Base-by-base conservation (phyloP, 495 filamentous ascomycete genomes). In the Hypoxylon crocopeplum region DNA sequence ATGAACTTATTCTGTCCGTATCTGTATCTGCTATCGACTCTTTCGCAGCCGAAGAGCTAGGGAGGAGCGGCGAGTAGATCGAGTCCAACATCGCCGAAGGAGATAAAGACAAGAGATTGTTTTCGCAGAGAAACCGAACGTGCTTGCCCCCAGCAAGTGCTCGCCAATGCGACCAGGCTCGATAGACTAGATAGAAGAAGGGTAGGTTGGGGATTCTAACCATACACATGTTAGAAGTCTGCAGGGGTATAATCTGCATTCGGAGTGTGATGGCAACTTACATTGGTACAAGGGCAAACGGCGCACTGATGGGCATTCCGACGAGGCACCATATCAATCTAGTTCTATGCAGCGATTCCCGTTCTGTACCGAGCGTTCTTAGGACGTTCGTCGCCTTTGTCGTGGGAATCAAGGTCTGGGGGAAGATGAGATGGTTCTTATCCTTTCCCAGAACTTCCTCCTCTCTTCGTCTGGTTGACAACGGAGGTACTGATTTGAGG, bases 141-240 rank as follows among this genome's bases (percentile, higher is more conserved):
- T 98, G 91, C 67, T 86, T 88, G 22, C 92, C 93, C 21, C 94
- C 94, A 16, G 83, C 82, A 32, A 95, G 75, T 29, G 94, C 94
- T 77, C 80, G 73, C 80, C 81, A 86, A 57, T 86, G 83, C 25
- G 82, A 87, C 78, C 82, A 87, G 25, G 84, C 84, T 46, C 94
- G 81, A 73, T 95, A 99, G 1, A 80, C 82, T 13, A 97, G 78
- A 69, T 98, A 99, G 78, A 98, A 97, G 78, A 98, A 98, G 19
- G 94, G 94, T n/a, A 98, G 79, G 69, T 97, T 97, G 6, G 93
- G 93, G 58, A 97, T 77, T 37, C 92, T 96, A 68, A 11, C 17
- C 16, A 13, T 4, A 13, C 25, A 8, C 5, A 16, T 19, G 29
- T 70, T 41, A 57, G 50, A 46, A 61, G 15, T 8, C 10, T 34